Evolutionary conservation across 169 alveolate genomes (phyloP), one percentile per base, ranked within the genome.

Genomic region (Plasmodium berghei): DNA sequence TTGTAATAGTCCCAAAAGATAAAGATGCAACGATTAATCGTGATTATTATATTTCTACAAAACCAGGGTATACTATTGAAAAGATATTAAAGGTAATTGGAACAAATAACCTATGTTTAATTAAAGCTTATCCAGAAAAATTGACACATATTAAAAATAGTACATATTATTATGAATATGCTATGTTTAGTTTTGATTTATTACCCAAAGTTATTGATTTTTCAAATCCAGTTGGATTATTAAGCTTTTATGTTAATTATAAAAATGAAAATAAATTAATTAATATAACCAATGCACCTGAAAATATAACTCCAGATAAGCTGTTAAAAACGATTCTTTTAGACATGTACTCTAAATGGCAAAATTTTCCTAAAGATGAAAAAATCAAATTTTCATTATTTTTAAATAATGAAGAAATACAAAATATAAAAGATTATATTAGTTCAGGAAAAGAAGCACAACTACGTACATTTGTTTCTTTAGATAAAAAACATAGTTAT

Each of bases 41-140:
- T 40, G 91, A 72, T 52, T 59, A 86, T 49, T 69, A 70, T 45
- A 70, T 72, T 48, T 12, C 59, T 9, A 22, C 91, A 14, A 34
- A 8, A 14, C 87, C 91, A 16, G 91, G 91, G 6, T 86, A 72
- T 48, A 86, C 91, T 64, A 61, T 86, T 14, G 87, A 86, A 72
- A 73, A 72, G 9, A 3, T 71, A 20, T n/a, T 86, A 49, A 86
- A 61, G 49, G 16, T 58, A 22, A 18, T 86, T 12, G 71, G 34
- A 10, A 24, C 46, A 56, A 55, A 86, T 49, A 72, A 71, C 42
- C 9, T 86, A 16, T 42, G 22, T 6, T 71, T 86, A 73, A 24
- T 72, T 40, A 86, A 86, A 63, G 91, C 87, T 9, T 86, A 86
- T 24, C 87, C 91, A 46, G 77, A 77, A 28, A 26, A 62, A n/a